A percentile compares a stretch with the other conserved stretches of the same genome.
Conservation (phyloP, 2,329 filamentous ascomycete species). For the Eurotiales sp. region DNA sequence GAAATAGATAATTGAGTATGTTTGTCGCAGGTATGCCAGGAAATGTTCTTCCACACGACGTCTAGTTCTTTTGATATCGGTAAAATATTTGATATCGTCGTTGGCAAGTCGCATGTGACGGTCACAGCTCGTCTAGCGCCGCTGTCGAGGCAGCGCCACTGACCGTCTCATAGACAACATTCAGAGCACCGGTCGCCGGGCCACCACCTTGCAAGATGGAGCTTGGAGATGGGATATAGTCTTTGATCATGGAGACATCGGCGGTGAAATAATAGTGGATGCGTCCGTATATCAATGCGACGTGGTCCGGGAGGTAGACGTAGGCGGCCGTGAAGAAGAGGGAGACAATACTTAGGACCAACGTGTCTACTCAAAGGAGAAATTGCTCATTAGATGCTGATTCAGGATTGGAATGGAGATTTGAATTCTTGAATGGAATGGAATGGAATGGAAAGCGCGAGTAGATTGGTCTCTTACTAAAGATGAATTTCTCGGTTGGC, state of each 20-base stretch:
- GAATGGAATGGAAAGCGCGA: too few species aligned
- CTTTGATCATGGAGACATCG: slow-evolving; percentile 50
- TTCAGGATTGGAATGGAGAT: background rate
- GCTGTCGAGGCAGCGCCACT: slow-evolving; percentile 40
- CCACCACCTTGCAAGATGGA: slow-evolving; percentile 29
- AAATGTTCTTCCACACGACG: background rate
- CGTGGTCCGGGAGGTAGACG: slow-evolving; percentile 90
- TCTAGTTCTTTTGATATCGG: too few species aligned
- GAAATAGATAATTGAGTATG: background rate
- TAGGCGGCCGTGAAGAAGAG: slow-evolving; percentile 82
- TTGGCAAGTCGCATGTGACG: too few species aligned
- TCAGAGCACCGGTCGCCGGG: slow-evolving; percentile 28
- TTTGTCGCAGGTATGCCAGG: background rate
- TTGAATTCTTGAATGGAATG: too few species aligned
- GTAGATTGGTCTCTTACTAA: slow-evolving; percentile 75
- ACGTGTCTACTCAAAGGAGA: slow-evolving; percentile 61
- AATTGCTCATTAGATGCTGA: background rate
- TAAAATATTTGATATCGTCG: background rate
- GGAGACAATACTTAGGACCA: slow-evolving; percentile 84
- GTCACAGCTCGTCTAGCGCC: slow-evolving; percentile 32
- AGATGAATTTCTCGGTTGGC: slow-evolving; percentile 91
- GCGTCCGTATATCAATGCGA: slow-evolving; percentile 75
- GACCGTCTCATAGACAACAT: slow-evolving; percentile 48
- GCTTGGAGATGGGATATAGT: slow-evolving; percentile 29
- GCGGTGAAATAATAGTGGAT: slow-evolving; percentile 95